These are phyloP conservation scores for Colletotrichum musae DNA, from an alignment of 2,329 filamentous ascomycete genomes.

Conservation along the genomic window DNA sequence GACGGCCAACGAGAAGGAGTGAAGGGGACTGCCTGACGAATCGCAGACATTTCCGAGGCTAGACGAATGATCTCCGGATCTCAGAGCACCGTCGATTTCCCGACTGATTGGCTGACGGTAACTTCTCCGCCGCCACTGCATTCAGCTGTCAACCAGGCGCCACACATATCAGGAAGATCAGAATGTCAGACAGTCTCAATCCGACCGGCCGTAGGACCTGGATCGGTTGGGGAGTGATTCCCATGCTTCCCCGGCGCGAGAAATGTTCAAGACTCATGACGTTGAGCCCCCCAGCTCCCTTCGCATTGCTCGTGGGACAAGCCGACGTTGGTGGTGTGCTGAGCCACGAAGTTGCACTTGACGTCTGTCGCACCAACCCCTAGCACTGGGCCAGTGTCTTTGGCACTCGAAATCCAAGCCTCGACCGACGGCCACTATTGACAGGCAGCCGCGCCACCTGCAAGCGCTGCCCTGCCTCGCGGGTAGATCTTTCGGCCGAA, in stretches of 20 bases:
- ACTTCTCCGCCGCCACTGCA: constrained; percentile 1
- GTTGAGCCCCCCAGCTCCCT: not conserved
- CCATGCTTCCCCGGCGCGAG: too few species aligned
- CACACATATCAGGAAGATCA: not conserved
- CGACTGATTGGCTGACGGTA: constrained; percentile 10
- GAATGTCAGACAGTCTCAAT: constrained; percentile 10
- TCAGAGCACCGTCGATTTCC: too few species aligned
- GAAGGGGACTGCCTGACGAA: not conserved
- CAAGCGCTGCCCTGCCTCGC: not conserved
- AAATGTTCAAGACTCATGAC: not conserved
- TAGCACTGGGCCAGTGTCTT: not conserved
- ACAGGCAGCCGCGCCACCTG: not conserved
- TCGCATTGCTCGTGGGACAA: not conserved
- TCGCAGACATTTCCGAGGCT: not conserved
- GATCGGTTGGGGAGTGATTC: not conserved
- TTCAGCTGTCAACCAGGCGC: constrained; percentile 21
- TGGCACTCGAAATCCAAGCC: not conserved
- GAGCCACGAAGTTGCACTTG: not conserved
- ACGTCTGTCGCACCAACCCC: not conserved
- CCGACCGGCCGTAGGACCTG: constrained; percentile 9
- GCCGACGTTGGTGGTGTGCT: not conserved
- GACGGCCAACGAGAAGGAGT: not conserved
- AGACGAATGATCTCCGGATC: not conserved
- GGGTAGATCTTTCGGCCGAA: constrained; percentile 12
- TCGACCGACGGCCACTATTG: too few species aligned